phyloP scores from a whole-genome alignment of 768 basidiomycete genomes.

The Dacryopinax primogenitus region DNA sequence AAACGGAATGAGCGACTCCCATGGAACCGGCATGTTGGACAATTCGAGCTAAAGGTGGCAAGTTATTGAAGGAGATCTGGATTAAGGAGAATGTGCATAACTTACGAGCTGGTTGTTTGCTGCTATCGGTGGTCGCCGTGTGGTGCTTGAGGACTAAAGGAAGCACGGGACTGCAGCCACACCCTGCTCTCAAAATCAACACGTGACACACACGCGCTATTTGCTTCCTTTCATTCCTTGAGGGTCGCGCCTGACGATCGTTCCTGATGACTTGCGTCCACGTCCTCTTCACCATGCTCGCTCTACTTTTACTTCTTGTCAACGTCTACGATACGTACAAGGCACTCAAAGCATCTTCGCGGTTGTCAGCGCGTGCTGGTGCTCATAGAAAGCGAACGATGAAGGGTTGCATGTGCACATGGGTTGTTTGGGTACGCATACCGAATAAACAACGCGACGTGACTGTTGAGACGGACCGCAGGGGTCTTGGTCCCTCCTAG shows the following conservation, averaged over 20 bases:
- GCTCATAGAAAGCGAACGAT: constrained; percentile 70
- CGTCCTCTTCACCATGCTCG: constrained; percentile 31
- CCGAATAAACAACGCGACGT: constrained; percentile 10
- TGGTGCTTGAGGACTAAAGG: not conserved
- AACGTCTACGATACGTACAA: constrained; percentile 81
- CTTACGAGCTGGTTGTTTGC: not conserved
- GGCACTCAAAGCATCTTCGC: constrained; percentile 54
- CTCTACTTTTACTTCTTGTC: constrained; percentile 55
- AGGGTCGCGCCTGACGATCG: not conserved
- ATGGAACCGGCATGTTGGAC: constrained; percentile 81
- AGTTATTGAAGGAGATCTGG: not conserved
- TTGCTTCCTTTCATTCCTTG: constrained; percentile 1
- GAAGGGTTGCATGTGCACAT: constrained; percentile 72
- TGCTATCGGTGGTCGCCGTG: not conserved
- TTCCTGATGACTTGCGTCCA: not conserved
- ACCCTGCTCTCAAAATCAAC: not conserved
- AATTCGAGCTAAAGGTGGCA: too few relatives aligned
- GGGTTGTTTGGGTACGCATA: constrained; percentile 67
- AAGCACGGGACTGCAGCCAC: constrained; percentile 6
- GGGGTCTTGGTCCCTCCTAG: constrained; percentile 58
- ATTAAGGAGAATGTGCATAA: too few relatives aligned
- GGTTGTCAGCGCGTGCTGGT: constrained; percentile 46
- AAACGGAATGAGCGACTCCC: constrained; percentile 94
- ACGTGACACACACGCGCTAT: not conserved
- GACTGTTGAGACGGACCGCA: constrained; percentile 23